phyloP scores from a whole-genome alignment of 2,329 filamentous ascomycete species.

The Talaromyces amestolkiae region DNA sequence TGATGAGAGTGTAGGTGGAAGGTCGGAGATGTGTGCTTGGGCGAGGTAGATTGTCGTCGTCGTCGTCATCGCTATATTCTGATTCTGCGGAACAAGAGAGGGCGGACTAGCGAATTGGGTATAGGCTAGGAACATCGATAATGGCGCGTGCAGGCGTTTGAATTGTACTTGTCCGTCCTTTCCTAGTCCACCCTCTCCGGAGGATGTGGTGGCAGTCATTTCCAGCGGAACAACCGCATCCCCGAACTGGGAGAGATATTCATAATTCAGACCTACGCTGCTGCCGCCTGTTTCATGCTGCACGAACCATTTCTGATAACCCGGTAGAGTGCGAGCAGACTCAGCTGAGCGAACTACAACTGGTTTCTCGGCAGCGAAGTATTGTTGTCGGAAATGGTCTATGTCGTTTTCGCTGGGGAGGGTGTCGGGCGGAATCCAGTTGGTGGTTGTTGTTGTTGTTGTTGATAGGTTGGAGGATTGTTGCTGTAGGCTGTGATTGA shows the following conservation, averaged over 20 bases:
- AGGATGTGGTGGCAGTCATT: slow-evolving; percentile 39
- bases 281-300: slow-evolving; percentile 4
- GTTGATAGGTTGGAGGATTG: not conserved
- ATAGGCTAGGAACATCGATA: slow-evolving; percentile 64
- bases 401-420: slow-evolving; percentile 36
- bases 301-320: slow-evolving; percentile 60
- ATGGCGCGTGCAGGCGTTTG: slow-evolving; percentile 47
- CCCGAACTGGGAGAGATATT: slow-evolving; percentile 48
- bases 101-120: slow-evolving; percentile 22
- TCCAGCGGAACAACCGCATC: slow-evolving; percentile 59
- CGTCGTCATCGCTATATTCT: not conserved
- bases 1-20: slow-evolving; percentile 61
- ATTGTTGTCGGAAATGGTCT: slow-evolving; percentile 52
- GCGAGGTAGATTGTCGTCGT: slow-evolving; percentile 68
- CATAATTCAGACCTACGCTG: slow-evolving; percentile 35
- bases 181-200: not conserved
- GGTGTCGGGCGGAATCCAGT: slow-evolving; percentile 26
- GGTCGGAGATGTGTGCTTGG: slow-evolving; percentile 68
- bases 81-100: slow-evolving; percentile 26
- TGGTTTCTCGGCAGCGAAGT: slow-evolving; percentile 55
- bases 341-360: slow-evolving; percentile 48
- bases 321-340: slow-evolving; percentile 50
- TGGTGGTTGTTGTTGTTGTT: not conserved
- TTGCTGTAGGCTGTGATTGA: not conserved
- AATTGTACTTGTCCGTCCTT: slow-evolving; percentile 33